Conservation (phyloP, 345 rosid genomes). For the Luvunga scandens region DNA sequence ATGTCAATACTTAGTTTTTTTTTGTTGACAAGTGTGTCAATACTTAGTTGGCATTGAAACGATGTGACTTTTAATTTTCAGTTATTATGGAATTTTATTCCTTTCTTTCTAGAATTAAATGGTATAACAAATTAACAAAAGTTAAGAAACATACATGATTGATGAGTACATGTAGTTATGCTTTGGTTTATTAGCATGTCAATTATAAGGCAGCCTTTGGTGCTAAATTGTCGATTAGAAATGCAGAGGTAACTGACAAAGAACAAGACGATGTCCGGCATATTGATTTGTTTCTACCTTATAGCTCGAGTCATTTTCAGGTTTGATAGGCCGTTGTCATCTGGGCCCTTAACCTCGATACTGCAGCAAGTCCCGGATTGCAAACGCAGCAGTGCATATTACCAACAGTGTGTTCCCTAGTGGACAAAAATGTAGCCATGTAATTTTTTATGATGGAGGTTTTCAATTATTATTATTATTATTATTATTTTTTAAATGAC, state of each 20-base stretch:
- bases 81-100: background rate
- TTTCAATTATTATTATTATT: background rate
- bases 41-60: background rate
- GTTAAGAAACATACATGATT: too few relatives aligned
- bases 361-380: background rate
- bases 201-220: too few relatives aligned
- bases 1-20: background rate
- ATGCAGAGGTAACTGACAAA: conserved; percentile 12
- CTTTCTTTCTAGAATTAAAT: too few relatives aligned
- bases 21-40: too few relatives aligned
- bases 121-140: too few relatives aligned
- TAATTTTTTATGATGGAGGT: background rate
- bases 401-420: too few relatives aligned
- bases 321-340: background rate
- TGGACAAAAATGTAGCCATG: background rate
- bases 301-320: conserved; percentile 28
- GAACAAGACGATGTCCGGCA: conserved; percentile 11
- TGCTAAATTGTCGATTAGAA: background rate
- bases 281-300: background rate
- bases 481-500: background rate
- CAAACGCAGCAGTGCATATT: too few relatives aligned
- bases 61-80: too few relatives aligned
- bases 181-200: too few relatives aligned
- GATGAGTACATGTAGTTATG: too few relatives aligned
- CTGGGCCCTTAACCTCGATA: background rate